phyloP scores from a whole-genome alignment of 2,329 filamentous ascomycete species.

The Exophiala phaeomuriformis region DNA sequence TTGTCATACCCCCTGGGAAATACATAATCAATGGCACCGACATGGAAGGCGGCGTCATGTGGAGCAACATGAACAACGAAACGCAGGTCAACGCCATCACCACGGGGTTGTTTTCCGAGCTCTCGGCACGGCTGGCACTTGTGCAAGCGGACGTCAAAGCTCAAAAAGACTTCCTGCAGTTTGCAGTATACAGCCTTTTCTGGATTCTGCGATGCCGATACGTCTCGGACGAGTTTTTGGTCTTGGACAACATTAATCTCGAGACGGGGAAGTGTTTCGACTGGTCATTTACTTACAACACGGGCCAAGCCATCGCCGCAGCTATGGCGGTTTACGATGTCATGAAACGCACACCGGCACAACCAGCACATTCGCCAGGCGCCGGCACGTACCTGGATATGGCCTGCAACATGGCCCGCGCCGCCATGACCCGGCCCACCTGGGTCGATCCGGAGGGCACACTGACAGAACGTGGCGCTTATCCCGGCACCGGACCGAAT shows the following conservation, averaged over 20 bases:
- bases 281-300: conserved; percentile 23
- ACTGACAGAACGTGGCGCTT: conserved; percentile 15
- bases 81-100: conserved; percentile 19
- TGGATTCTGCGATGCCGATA: conserved; percentile 17
- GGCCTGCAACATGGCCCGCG: conserved; percentile 15
- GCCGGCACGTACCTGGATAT: conserved; percentile 10
- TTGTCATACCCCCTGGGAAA: conserved; percentile 9
- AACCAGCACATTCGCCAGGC: neutral
- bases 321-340: conserved; percentile 14
- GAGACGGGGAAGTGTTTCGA: conserved; percentile 6
- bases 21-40: conserved; percentile 13
- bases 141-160: neutral
- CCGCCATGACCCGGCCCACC: conserved; percentile 12
- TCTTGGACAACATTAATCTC: conserved; percentile 19
- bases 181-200: conserved; percentile 8
- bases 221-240: conserved; percentile 5
- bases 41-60: conserved; percentile 21
- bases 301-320: conserved; percentile 20
- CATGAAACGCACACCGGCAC: neutral
- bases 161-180: neutral
- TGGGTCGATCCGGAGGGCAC: conserved; percentile 19
- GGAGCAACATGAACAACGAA: conserved; percentile 18
- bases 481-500: conserved; percentile 9
- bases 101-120: conserved; percentile 18
- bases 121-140: conserved; percentile 13